phyloP scores from a whole-genome alignment of 176 grass and related monocot genomes.

The Miscanthus lutarioriparius region DNA sequence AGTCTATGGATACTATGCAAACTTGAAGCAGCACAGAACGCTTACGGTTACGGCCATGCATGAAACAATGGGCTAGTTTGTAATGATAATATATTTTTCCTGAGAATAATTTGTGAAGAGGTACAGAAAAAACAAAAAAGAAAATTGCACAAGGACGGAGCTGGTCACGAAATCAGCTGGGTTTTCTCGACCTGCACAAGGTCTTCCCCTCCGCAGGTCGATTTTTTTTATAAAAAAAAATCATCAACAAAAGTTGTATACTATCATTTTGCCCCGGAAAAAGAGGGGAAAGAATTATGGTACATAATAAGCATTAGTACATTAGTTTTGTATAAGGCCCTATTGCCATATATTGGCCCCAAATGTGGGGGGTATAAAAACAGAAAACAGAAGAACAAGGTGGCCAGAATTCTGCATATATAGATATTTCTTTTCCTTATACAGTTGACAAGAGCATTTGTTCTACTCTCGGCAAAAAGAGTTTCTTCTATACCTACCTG shows the following conservation, averaged over 20 bases:
- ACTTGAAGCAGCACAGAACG: not conserved
- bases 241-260: not conserved
- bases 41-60: not conserved
- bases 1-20: not conserved
- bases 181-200: not conserved
- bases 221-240: not conserved
- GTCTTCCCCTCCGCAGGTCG: not conserved
- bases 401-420: slow-evolving; percentile 19
- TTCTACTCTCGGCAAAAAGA: slow-evolving; percentile 39
- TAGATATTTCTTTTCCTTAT: slow-evolving; percentile 39
- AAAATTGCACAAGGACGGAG: not conserved
- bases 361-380: slow-evolving; percentile 5
- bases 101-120: not conserved
- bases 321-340: slow-evolving; percentile 12
- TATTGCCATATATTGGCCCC: slow-evolving; percentile 10
- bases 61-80: not conserved
- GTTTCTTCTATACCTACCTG: slow-evolving; percentile 60
- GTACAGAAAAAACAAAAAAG: not conserved
- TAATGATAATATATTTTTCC: not conserved
- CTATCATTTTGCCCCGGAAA: slow-evolving; percentile 12
- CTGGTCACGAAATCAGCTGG: not conserved
- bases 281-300: not conserved
- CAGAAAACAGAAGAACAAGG: not conserved
- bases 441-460: slow-evolving; percentile 32
- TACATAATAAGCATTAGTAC: not conserved